These are phyloP conservation scores for Ascochyta fabae DNA, from an alignment of 2,329 filamentous ascomycete species.

Conservation along the genomic window DNA sequence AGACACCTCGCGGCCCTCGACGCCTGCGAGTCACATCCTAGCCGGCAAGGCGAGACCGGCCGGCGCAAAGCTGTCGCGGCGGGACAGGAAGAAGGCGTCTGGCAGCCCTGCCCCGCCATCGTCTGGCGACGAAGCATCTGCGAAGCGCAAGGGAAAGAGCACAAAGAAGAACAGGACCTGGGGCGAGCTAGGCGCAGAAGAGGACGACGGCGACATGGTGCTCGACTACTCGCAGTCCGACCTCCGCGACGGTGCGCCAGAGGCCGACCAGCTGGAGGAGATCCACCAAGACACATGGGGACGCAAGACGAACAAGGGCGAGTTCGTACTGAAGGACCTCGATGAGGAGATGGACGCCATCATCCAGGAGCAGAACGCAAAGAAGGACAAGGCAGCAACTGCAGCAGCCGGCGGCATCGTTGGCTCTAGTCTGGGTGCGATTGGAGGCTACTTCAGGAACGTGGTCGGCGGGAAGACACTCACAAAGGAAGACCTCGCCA, in stretches of 20 bases:
- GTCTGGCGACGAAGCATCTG: slow-evolving; percentile 80
- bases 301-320: slow-evolving; percentile 80
- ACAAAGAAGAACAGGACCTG: slow-evolving; percentile 88
- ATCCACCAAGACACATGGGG: slow-evolving; percentile 86
- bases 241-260: slow-evolving; percentile 57
- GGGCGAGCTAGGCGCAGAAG: slow-evolving; percentile 90
- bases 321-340: slow-evolving; percentile 92
- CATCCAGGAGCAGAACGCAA: slow-evolving; percentile 77
- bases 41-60: slow-evolving; percentile 74
- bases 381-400: slow-evolving; percentile 37
- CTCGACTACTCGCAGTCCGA: slow-evolving; percentile 85
- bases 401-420: slow-evolving; percentile 67
- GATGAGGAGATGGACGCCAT: slow-evolving; percentile 94
- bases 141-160: slow-evolving; percentile 64
- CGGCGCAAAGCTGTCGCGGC: slow-evolving; percentile 77
- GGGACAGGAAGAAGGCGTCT: slow-evolving; percentile 73
- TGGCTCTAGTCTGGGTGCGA: slow-evolving; percentile 78
- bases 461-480: slow-evolving; percentile 93
- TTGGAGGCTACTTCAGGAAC: slow-evolving; percentile 90
- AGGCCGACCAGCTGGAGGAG: slow-evolving; percentile 70
- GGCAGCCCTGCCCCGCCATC: slow-evolving; percentile 67
- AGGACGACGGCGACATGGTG: slow-evolving; percentile 76
- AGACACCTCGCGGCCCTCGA: slow-evolving; percentile 78
- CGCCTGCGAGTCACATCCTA: slow-evolving; percentile 73
- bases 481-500: slow-evolving; percentile 86